Evolutionary conservation across 768 basidiomycete species (phyloP).

Genomic region (Termitomyces sp.): DNA sequence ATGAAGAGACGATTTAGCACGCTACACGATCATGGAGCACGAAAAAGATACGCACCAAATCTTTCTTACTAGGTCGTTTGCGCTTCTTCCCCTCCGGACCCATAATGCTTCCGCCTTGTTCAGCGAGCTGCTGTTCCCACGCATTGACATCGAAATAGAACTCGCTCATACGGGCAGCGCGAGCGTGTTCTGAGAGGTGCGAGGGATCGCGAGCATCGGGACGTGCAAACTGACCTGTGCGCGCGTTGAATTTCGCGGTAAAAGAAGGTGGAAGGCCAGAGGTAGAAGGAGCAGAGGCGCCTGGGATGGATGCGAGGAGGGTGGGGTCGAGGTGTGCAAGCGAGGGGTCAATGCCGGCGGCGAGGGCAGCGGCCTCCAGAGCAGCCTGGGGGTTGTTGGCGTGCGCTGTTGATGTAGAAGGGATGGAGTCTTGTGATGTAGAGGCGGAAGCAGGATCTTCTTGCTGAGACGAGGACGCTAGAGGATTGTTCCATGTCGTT

Average conservation of each 20-base stretch:
- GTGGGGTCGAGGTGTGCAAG: slow-evolving; percentile 80
- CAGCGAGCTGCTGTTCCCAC: slow-evolving; percentile 72
- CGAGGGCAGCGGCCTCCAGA: slow-evolving; percentile 66
- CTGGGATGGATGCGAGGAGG: too few relatives aligned
- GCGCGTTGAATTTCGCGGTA: slow-evolving; percentile 77
- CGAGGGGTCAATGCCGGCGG: slow-evolving; percentile 80
- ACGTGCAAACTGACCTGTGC: slow-evolving; percentile 73
- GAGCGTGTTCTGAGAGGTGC: slow-evolving; percentile 78
- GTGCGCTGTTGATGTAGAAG: slow-evolving; percentile 22
- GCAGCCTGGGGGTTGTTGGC: slow-evolving; percentile 39
- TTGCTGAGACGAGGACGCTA: slow-evolving; percentile 27
- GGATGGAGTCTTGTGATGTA: slow-evolving; percentile 17
- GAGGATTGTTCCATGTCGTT: slow-evolving; percentile 83
- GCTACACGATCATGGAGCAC: not conserved
- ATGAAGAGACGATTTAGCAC: slow-evolving; percentile 15
- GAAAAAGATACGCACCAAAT: slow-evolving; percentile 54
- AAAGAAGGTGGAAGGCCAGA: slow-evolving; percentile 39
- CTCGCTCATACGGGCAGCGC: slow-evolving; percentile 81
- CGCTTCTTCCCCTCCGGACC: slow-evolving; percentile 62
- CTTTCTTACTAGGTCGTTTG: slow-evolving; percentile 78
- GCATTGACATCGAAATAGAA: slow-evolving; percentile 83
- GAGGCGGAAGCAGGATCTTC: too few relatives aligned
- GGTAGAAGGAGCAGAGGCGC: slow-evolving; percentile 28
- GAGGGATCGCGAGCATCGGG: slow-evolving; percentile 66
- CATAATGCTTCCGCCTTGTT: slow-evolving; percentile 33